Base-by-base conservation (phyloP, 352 stramenopile species). In the Elongisporangium prolatum region DNA sequence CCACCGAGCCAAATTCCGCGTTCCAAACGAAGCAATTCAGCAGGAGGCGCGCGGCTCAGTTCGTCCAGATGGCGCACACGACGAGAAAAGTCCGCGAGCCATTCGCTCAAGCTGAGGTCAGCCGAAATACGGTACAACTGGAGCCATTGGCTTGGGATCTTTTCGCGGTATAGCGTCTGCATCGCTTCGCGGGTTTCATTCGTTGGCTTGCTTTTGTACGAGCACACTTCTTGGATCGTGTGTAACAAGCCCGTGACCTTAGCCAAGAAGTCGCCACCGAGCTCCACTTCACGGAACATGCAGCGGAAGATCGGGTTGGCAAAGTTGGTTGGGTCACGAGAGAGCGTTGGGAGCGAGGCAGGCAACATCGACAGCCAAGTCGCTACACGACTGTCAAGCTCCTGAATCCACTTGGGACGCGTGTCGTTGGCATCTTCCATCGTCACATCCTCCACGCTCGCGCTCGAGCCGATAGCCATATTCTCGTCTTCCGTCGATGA, bases 231-330 rank as follows among this genome's bases (percentile, higher is more conserved):
- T 51, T 86, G 68, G 25, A 98, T 77, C 0, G 73, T 81, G 24
- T 68, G 57, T 3, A 98, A 71, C 53, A 97, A 66, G 9, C 59
- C 62, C 21, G 75, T 70, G 22, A 98, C 78, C n/a, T 61, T 78
- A 21, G 37, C 34, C 13, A 98, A 54, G 48, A 89, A 88, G 20
- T 75, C 60, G 0, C 70, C 66, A n/a, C 84, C 93, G 7, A 90
- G 60, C 56, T 93, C 80, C 22, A 93, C 63, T 63, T 98, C 92
- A 47, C 94, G 86, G 69, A 91, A 83, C 64, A 98, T 78, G 59
- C 86, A 98, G 49, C 92, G 91, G 67, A 93, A 95, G 48, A 98
- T 84, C n/a, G 91, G 89, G 60, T 97, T 91, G 28, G 66, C 73
- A 38, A 96, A 89, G 34, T 86, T 72, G 5, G 68, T 64, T 1